Conservation (phyloP, 257 asterid genomes). For the Gentiana macrophylla region DNA sequence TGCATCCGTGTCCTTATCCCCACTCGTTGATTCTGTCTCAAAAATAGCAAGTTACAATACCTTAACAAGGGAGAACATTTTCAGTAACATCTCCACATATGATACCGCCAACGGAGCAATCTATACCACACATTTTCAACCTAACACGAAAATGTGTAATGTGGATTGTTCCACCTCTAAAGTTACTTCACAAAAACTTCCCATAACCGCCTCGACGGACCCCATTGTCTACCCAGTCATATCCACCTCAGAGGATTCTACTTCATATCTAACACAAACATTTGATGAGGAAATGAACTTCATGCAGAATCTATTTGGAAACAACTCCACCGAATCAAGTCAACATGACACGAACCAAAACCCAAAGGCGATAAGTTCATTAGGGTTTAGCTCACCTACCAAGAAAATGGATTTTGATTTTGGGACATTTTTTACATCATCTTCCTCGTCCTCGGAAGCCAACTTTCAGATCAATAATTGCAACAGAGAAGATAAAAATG, state of each 20-base stretch:
- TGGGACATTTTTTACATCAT: not conserved
- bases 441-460: slow-evolving; percentile 1
- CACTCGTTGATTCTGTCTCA: no score
- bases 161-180: not conserved
- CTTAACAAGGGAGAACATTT: no score
- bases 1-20: not conserved
- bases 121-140: not conserved
- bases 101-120: not conserved
- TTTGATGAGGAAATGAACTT: slow-evolving; percentile 50
- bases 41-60: no score
- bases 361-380: slow-evolving; percentile 1
- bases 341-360: not conserved
- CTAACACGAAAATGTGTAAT: no score
- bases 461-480: not conserved
- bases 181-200: slow-evolving; percentile 6
- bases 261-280: slow-evolving; percentile 19
- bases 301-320: slow-evolving; percentile 33
- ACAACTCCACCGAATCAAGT: slow-evolving; percentile 1
- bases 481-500: not conserved
- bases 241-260: slow-evolving; percentile 15
- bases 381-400: not conserved
- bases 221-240: slow-evolving; percentile 1
- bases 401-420: not conserved
- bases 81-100: not conserved
- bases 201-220: not conserved